These are phyloP conservation scores for Myxozyma lipomycoides DNA, from an alignment of 805 yeast species.

Conservation along the genomic window DNA sequence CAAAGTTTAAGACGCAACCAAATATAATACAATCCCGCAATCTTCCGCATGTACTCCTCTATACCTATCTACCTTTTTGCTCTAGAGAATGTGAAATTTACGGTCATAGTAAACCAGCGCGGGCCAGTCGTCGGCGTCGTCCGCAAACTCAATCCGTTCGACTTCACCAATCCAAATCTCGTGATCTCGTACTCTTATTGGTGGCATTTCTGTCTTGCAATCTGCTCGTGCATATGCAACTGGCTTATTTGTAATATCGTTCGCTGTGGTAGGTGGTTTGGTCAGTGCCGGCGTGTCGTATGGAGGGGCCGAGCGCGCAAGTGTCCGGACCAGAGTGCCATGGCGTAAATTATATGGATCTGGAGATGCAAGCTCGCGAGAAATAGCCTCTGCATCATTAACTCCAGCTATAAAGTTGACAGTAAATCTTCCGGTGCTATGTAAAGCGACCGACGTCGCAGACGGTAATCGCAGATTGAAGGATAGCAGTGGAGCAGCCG, in stretches of 20 bases:
- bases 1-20: too few relatives aligned
- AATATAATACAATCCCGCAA: too few relatives aligned
- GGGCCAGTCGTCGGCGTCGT: neutral
- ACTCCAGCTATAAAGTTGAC: conserved; percentile 69
- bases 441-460: conserved; percentile 64
- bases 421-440: conserved; percentile 57
- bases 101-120: neutral
- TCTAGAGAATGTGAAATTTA: neutral
- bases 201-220: conserved; percentile 6
- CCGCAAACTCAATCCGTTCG: conserved; percentile 38
- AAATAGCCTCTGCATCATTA: conserved; percentile 50
- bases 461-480: conserved; percentile 88
- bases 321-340: conserved; percentile 43
- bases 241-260: neutral
- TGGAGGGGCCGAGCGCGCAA: conserved; percentile 50
- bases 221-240: conserved; percentile 22
- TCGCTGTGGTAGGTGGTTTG: conserved; percentile 1
- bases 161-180: conserved; percentile 88
- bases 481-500: conserved; percentile 60
- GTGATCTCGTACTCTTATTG: conserved; percentile 69
- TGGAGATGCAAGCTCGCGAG: conserved; percentile 55
- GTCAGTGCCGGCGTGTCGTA: conserved; percentile 20
- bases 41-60: too few relatives aligned
- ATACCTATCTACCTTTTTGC: too few relatives aligned
- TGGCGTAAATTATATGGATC: conserved; percentile 32